Conservation (phyloP, 352 stramenopile species). For the Achlya hypogyna region DNA sequence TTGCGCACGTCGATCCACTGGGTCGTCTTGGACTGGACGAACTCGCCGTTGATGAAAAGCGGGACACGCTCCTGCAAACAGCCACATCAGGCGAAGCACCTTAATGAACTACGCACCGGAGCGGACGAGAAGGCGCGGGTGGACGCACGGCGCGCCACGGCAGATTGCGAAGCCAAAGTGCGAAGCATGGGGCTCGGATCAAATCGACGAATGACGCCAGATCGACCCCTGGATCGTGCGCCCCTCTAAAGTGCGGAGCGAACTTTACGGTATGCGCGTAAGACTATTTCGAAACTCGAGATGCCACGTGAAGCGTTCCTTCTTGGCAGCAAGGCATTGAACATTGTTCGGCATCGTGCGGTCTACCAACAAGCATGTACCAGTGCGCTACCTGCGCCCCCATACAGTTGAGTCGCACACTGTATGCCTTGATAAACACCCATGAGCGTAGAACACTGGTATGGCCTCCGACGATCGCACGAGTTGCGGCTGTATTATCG, state of each 20-base stretch:
- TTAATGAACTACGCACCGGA: neutral
- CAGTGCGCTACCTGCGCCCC: neutral
- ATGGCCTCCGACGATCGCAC: too few species aligned
- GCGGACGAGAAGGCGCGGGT: neutral
- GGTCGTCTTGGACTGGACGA: conserved; percentile 83
- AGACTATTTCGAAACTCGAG: neutral
- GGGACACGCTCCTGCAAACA: conserved; percentile 47
- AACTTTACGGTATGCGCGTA: too few species aligned
- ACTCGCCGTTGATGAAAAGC: conserved; percentile 90
- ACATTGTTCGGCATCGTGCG: too few species aligned
- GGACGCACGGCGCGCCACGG: conserved; percentile 2
- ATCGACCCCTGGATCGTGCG: neutral
- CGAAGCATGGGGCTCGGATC: conserved; percentile 11
- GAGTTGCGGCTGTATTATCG: too few species aligned
- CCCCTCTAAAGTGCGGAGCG: neutral
- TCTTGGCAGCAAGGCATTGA: too few species aligned
- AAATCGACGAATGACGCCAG: conserved; percentile 8
- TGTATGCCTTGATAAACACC: too few species aligned
- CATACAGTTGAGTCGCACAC: neutral
- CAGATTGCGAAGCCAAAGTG: conserved; percentile 6
- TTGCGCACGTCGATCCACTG: conserved; percentile 91
- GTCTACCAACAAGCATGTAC: neutral
- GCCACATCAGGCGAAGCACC: neutral
- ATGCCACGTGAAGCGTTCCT: too few species aligned
- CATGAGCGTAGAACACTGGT: too few species aligned